Evolutionary conservation across 176 grass and related monocot species (phyloP).

Genomic region (Alloteropsis semialata): DNA sequence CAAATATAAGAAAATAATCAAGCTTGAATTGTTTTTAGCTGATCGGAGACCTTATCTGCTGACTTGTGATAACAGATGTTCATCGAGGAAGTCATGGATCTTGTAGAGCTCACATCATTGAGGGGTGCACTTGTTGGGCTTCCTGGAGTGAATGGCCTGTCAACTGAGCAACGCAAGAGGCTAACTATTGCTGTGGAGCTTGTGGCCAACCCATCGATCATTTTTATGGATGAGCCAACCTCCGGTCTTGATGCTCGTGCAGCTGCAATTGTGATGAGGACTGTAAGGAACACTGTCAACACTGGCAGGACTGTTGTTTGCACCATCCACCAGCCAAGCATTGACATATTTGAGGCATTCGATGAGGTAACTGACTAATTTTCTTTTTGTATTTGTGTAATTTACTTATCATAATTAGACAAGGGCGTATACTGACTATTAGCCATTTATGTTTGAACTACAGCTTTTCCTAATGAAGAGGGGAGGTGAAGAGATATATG

Average conservation of each 20-base stretch:
- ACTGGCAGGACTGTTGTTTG: conserved; percentile 92
- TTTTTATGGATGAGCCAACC: conserved; percentile 98
- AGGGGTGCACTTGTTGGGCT: conserved; percentile 80
- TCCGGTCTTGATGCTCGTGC: conserved; percentile 90
- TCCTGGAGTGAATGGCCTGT: conserved; percentile 80
- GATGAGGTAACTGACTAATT: conserved; percentile 67
- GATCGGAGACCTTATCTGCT: conserved; percentile 19
- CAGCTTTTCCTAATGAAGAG: conserved; percentile 94
- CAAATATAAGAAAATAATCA: conserved; percentile 18
- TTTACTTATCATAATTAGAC: conserved; percentile 19
- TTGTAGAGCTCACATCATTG: conserved; percentile 76
- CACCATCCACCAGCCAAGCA: conserved; percentile 98
- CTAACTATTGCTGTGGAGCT: conserved; percentile 94
- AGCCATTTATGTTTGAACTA: conserved; percentile 10
- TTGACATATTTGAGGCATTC: conserved; percentile 97
- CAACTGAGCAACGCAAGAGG: conserved; percentile 90
- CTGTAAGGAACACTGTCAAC: conserved; percentile 83
- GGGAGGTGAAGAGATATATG: conserved; percentile 96
- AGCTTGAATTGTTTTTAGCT: conserved; percentile 11
- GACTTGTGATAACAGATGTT: conserved; percentile 60
- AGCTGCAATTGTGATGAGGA: conserved; percentile 94
- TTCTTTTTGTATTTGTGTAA: conserved; percentile 4
- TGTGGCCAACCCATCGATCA: conserved; percentile 86
- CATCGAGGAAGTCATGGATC: conserved; percentile 89
- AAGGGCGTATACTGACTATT: conserved; percentile 14